A percentile compares a stretch with the other conserved stretches of the same genome.
These are phyloP conservation scores for Durusdinium trenchii DNA, from an alignment of 73 alveolate species.

Conservation along the genomic window DNA sequence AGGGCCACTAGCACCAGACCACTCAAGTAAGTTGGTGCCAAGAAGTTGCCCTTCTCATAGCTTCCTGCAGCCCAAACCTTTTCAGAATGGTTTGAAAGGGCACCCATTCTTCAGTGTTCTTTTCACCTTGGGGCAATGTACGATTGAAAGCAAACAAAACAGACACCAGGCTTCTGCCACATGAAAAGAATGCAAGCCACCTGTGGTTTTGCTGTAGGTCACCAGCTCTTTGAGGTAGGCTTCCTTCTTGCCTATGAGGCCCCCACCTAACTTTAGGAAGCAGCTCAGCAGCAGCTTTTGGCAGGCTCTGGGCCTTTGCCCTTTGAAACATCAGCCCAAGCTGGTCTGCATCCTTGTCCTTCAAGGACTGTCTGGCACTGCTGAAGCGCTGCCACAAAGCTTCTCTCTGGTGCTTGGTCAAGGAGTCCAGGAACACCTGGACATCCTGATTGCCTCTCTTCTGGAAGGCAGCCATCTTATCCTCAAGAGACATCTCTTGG, in stretches of 20 bases:
- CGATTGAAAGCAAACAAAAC: background rate
- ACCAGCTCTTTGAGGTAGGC: background rate
- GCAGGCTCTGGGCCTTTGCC: background rate
- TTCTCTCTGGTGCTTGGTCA: slow-evolving; percentile 15
- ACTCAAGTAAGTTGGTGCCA: background rate
- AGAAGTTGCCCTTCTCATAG: background rate
- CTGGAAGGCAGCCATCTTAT: background rate
- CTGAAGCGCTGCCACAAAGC: slow-evolving; percentile 15
- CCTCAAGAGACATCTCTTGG: background rate
- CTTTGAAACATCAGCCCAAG: background rate
- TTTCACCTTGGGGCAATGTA: background rate
- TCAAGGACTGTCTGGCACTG: background rate
- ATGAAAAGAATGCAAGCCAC: background rate
- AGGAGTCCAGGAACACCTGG: background rate
- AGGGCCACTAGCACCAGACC: too few relatives aligned
- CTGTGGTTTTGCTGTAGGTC: background rate
- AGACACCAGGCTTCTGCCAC: background rate
- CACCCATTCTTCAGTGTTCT: background rate
- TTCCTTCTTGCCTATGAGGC: background rate
- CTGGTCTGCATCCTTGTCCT: background rate
- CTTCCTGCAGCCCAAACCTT: slow-evolving; percentile 16
- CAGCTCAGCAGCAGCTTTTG: background rate
- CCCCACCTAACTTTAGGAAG: background rate
- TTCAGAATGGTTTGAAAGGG: background rate
- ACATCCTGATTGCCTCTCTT: background rate